Percentiles rank a stretch among this genome's conserved stretches.
Conservation (phyloP, 2,329 filamentous ascomycete species). For the Microthyrium microscopicum region DNA sequence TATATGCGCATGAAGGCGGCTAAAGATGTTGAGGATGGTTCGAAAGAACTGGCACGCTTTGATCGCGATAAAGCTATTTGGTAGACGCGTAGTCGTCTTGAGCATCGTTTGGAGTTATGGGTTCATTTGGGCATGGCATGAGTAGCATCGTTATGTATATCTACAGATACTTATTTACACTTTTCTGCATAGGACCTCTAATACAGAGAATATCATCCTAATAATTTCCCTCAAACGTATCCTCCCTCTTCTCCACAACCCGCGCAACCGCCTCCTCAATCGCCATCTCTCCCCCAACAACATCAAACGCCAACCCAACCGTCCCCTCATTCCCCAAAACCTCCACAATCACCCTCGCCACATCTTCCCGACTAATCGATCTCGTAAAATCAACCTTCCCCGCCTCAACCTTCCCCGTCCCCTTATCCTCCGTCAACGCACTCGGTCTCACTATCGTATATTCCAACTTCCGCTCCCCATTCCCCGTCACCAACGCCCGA, state of each 20-base stretch:
- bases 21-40: slow-evolving; percentile 92
- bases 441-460: slow-evolving; percentile 31
- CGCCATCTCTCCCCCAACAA: slow-evolving; percentile 24
- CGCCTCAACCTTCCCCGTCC: slow-evolving; percentile 23
- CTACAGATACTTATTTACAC: too few species aligned
- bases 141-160: too few species aligned
- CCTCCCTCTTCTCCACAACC: slow-evolving; percentile 20
- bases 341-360: slow-evolving; percentile 40
- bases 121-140: too few species aligned
- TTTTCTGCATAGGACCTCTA: too few species aligned
- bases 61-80: slow-evolving; percentile 67
- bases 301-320: slow-evolving; percentile 27
- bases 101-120: too few species aligned
- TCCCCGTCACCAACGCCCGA: slow-evolving; percentile 21
- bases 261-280: slow-evolving; percentile 23
- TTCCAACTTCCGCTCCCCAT: slow-evolving; percentile 21
- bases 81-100: too few species aligned
- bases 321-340: slow-evolving; percentile 34
- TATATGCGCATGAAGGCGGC: slow-evolving; percentile 99
- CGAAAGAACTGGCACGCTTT: slow-evolving; percentile 78
- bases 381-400: slow-evolving; percentile 25
- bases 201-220: too few species aligned
- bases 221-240: slow-evolving; percentile 20
- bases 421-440: slow-evolving; percentile 29
- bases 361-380: slow-evolving; percentile 37